Conservation (phyloP, 805 yeast species). For the Wickerhamiella australiensis region DNA sequence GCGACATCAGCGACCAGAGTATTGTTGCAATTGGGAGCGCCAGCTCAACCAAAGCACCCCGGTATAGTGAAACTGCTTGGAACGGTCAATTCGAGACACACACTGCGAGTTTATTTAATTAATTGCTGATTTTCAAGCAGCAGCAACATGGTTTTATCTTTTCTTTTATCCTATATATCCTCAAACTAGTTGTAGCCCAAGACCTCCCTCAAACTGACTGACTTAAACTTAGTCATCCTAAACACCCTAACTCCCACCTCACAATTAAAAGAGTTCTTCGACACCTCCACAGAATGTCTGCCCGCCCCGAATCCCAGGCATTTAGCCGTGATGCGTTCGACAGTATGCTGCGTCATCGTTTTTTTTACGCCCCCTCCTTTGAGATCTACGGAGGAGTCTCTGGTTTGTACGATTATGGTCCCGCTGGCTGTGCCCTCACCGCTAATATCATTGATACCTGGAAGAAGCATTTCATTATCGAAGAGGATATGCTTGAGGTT, state of each 20-base stretch:
- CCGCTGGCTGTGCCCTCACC: constrained; percentile 98
- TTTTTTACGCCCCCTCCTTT: constrained; percentile 94
- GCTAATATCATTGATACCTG: constrained; percentile 88
- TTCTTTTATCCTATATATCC: no score
- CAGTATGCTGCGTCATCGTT: constrained; percentile 83
- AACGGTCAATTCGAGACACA: neutral
- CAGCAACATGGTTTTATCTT: no score
- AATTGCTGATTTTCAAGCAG: no score
- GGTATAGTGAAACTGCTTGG: constrained; percentile 5
- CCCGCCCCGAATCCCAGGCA: constrained; percentile 22
- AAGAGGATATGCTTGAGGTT: constrained; percentile 98
- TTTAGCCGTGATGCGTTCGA: constrained; percentile 84
- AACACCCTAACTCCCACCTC: neutral
- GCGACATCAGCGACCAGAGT: neutral
- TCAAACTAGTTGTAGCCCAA: no score
- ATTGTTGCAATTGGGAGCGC: constrained; percentile 21
- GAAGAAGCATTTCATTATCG: constrained; percentile 95
- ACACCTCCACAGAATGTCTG: constrained; percentile 16
- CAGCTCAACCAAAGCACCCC: constrained; percentile 22
- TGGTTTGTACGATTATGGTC: constrained; percentile 96
- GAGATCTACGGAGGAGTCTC: constrained; percentile 98
- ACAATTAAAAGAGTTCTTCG: constrained; percentile 10
- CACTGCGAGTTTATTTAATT: neutral
- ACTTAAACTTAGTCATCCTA: neutral
- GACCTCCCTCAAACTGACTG: no score